Conservation (phyloP, 805 yeast genomes). For the Saturnispora sanitii region DNA sequence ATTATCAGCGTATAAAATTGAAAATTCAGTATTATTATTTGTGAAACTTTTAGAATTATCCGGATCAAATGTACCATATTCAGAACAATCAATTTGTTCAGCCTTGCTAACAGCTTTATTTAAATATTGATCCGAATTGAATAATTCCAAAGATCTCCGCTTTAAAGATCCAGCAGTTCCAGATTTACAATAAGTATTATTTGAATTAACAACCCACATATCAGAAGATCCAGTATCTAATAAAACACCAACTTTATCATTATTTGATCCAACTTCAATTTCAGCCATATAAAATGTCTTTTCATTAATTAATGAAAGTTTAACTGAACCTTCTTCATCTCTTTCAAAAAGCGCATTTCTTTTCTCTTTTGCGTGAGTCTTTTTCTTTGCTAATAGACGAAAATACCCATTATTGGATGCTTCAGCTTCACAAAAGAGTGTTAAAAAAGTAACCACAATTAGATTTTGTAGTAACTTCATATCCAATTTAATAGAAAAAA, state of each 20-base stretch:
- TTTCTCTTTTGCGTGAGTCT: not conserved
- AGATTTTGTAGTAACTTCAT: no score
- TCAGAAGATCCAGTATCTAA: conserved; percentile 77
- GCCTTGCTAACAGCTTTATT: conserved; percentile 3
- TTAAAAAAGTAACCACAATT: no score
- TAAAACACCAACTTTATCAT: conserved; percentile 44
- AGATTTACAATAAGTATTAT: conserved; percentile 37
- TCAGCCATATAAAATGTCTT: conserved; percentile 36
- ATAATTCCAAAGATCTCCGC: conserved; percentile 2
- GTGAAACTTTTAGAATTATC: conserved; percentile 30
- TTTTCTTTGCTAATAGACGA: not conserved
- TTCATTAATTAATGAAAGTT: conserved; percentile 30
- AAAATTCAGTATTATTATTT: conserved; percentile 32
- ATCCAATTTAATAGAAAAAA: no score
- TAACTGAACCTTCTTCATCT: conserved; percentile 22
- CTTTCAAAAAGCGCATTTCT: not conserved
- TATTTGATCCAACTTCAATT: conserved; percentile 46
- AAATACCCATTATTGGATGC: not conserved
- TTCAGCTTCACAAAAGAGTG: not conserved
- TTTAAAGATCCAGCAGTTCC: conserved; percentile 11
- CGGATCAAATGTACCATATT: conserved; percentile 41
- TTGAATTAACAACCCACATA: conserved; percentile 48
- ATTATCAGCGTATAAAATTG: conserved; percentile 39
- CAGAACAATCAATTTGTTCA: conserved; percentile 29
- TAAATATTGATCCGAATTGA: not conserved